A percentile compares a stretch with the other conserved stretches of the same genome.
Conservation (phyloP, 345 rosid genomes). For the Leavenworthia alabamica region DNA sequence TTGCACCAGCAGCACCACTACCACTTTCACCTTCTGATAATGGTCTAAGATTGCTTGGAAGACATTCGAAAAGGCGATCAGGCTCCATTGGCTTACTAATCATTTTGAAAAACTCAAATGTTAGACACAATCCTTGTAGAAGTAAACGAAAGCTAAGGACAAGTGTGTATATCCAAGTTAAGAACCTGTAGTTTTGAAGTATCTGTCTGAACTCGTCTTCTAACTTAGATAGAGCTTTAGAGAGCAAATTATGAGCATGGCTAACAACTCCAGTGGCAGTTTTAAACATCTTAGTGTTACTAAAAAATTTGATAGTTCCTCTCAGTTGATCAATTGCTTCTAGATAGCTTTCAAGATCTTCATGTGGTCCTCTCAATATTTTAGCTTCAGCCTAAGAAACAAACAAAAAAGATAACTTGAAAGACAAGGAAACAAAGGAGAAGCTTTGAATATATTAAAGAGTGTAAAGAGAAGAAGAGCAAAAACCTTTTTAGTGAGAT, state of each 20-base stretch:
- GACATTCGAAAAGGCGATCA: conserved; percentile 75
- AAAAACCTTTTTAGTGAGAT: conserved; percentile 68
- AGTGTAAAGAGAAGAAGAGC: background rate
- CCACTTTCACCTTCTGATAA: conserved; percentile 42
- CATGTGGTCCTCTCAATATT: conserved; percentile 93
- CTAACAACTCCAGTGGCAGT: conserved; percentile 53
- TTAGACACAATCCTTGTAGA: background rate
- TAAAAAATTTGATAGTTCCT: conserved; percentile 61
- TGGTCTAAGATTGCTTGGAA: conserved; percentile 72
- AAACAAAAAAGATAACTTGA: conserved; percentile 17
- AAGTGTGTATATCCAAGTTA: background rate
- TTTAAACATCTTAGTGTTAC: conserved; percentile 51
- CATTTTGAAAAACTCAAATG: conserved; percentile 9
- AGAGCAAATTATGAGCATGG: conserved; percentile 63
- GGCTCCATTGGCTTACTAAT: conserved; percentile 94
- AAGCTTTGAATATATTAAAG: background rate
- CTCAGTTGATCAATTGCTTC: conserved; percentile 91
- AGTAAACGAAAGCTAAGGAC: background rate
- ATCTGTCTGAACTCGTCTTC: conserved; percentile 88
- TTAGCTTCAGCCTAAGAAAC: conserved; percentile 77
- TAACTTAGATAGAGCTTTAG: conserved; percentile 77
- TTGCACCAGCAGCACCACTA: conserved; percentile 23
- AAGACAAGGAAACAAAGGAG: conserved; percentile 13
- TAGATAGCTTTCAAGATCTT: conserved; percentile 77
- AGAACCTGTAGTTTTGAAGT: conserved; percentile 73